Base-by-base conservation (phyloP, 805 yeast genomes). In the Pichia thaimueangensis region DNA sequence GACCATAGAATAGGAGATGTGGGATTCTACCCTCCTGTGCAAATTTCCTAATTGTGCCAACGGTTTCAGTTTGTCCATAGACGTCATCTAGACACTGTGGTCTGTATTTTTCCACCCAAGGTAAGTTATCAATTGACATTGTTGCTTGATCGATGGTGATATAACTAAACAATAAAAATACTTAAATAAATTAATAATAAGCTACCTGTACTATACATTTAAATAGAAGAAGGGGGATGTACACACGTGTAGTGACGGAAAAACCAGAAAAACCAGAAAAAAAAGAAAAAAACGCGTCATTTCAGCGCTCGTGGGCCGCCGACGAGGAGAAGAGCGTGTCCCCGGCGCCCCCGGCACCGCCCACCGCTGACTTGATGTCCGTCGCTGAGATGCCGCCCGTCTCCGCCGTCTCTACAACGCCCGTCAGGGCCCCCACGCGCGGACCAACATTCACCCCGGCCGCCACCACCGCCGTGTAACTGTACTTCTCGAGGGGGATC, bases 81-180 rank as follows among this genome's bases (percentile, higher is more conserved):
- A 93, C 91, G 36, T 93, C 96, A 47, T 85, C 87, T 39, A 93
- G 67, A 2, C 80, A 70, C 27, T 69, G 67, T 0, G 99, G 99
- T 49, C 99, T 80, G 62, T 91, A 93, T 61, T 93, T 93, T 60
- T 93, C 99, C 35, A 93, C 94, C 98, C 89, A 80, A 19, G 86
- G 86, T n/a, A 80, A 60, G 50, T 76, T 78, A 30, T 76, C 79
- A 11, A 43, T n/a, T 13, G 39, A 38, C 44, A 37, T 20, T 24
- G n/a, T n/a, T n/a, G n/a, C n/a, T n/a, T n/a, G n/a, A n/a, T n/a
- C n/a, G n/a, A n/a, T n/a, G n/a, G n/a, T n/a, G n/a, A n/a, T n/a
- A n/a, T n/a, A n/a, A n/a, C n/a, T n/a, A n/a, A n/a, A n/a, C n/a
- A n/a, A n/a, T n/a, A n/a, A n/a, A n/a, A n/a, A n/a, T n/a, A n/a